phyloP scores from a whole-genome alignment of 805 yeast species.

The Candida patagonica region DNA sequence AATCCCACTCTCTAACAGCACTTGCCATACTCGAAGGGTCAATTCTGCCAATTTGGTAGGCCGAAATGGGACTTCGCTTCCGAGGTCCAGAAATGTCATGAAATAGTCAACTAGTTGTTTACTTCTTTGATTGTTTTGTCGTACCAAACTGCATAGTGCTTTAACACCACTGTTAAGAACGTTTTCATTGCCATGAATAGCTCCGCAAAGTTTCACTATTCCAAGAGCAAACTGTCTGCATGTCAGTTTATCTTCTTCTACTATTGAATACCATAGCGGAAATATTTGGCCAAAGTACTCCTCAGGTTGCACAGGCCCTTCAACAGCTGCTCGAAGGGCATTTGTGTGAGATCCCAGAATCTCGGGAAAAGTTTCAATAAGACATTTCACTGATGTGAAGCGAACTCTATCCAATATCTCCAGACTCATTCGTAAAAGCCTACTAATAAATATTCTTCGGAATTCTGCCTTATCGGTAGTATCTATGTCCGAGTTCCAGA shows the following conservation, averaged over 20 bases:
- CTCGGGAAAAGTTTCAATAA: slow-evolving; percentile 20
- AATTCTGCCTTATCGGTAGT: neutral
- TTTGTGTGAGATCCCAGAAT: neutral
- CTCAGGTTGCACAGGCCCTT: neutral
- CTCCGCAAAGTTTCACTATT: neutral
- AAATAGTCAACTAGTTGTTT: neutral
- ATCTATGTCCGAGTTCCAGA: slow-evolving; percentile 7
- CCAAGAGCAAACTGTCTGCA: neutral
- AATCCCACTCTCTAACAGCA: neutral
- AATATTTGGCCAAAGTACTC: neutral
- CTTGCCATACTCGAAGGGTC: slow-evolving; percentile 1
- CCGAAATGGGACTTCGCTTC: too few relatives aligned
- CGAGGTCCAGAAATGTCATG: neutral
- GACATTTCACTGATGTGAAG: slow-evolving; percentile 31
- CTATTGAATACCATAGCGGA: neutral
- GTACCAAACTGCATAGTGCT: neutral
- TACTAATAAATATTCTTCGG: slow-evolving; percentile 11
- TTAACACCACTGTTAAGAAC: neutral
- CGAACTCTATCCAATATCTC: slow-evolving; percentile 57
- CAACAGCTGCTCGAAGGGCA: neutral
- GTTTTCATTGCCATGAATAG: neutral
- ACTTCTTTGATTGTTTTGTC: neutral
- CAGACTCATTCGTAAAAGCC: slow-evolving; percentile 45
- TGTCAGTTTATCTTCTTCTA: too few relatives aligned
- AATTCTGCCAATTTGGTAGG: neutral